Evolutionary conservation across 2,329 filamentous ascomycete genomes (phyloP).

Genomic region (Phialophora tarda): DNA sequence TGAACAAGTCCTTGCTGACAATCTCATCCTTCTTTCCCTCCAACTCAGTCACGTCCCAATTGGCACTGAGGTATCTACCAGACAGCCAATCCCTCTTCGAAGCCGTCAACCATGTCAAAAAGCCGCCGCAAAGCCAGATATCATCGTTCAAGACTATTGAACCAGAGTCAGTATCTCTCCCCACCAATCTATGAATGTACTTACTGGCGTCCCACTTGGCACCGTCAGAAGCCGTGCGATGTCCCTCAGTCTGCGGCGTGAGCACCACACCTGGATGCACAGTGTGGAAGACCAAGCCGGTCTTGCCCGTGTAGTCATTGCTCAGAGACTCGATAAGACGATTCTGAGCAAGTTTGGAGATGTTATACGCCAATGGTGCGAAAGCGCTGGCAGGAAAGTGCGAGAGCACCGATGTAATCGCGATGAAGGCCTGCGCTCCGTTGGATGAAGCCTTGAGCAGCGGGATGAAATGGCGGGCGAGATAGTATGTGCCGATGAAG

Average conservation of each 20-base stretch:
- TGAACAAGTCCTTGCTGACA: slow-evolving; percentile 40
- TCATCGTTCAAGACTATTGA: slow-evolving; percentile 19
- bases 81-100: slow-evolving; percentile 54
- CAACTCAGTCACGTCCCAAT: slow-evolving; percentile 58
- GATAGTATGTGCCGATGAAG: slow-evolving; percentile 13
- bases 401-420: slow-evolving; percentile 52
- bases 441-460: slow-evolving; percentile 55
- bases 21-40: slow-evolving; percentile 51
- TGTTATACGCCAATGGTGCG: slow-evolving; percentile 52
- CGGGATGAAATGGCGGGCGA: slow-evolving; percentile 49
- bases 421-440: slow-evolving; percentile 52
- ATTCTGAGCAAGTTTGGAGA: slow-evolving; percentile 57
- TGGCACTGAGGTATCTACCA: slow-evolving; percentile 53
- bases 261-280: slow-evolving; percentile 50
- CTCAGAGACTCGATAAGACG: slow-evolving; percentile 58
- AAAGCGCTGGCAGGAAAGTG: slow-evolving; percentile 45
- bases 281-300: slow-evolving; percentile 49
- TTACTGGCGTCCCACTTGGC: slow-evolving; percentile 15
- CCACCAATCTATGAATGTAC: not conserved
- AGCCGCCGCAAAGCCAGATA: slow-evolving; percentile 13
- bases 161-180: slow-evolving; percentile 1
- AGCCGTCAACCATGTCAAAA: slow-evolving; percentile 50
- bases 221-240: slow-evolving; percentile 9
- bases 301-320: slow-evolving; percentile 50
- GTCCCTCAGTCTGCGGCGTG: slow-evolving; percentile 41